Evolutionary conservation across 1,284 basidiomycete species (phyloP).

Genomic region (Trametes pubescens): DNA sequence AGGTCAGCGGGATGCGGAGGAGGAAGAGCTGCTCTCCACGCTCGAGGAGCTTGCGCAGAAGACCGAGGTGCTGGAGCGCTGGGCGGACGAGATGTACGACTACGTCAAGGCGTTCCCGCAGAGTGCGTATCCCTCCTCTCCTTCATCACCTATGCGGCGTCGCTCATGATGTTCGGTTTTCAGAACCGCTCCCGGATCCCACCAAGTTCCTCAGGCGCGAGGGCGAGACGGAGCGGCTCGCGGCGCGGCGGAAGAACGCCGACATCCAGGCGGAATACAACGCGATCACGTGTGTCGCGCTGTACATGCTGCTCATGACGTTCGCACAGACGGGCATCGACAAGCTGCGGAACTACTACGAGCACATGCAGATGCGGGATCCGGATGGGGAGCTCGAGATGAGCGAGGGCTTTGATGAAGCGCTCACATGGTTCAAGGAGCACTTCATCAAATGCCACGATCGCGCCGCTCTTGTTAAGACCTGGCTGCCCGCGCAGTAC

Average conservation of each 20-base stretch:
- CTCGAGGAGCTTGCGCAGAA: conserved; percentile 95
- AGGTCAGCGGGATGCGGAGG: conserved; percentile 72
- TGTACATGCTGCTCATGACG: conserved; percentile 93
- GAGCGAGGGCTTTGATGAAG: conserved; percentile 81
- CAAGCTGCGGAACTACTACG: conserved; percentile 71
- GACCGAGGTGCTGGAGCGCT: conserved; percentile 91
- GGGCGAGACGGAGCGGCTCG: conserved; percentile 76
- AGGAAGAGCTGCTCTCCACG: conserved; percentile 77
- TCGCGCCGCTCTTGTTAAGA: conserved; percentile 78
- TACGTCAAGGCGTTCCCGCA: conserved; percentile 80
- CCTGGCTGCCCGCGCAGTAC: conserved; percentile 80
- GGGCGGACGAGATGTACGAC: conserved; percentile 93
- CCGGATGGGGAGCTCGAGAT: conserved; percentile 75
- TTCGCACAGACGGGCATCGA: conserved; percentile 94
- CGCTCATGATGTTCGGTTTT: background rate
- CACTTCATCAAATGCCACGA: conserved; percentile 83
- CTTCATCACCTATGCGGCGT: background rate
- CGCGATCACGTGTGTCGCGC: conserved; percentile 84
- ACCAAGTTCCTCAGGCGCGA: conserved; percentile 72
- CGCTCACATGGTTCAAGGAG: conserved; percentile 78
- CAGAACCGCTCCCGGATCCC: conserved; percentile 80
- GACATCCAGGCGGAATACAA: conserved; percentile 82
- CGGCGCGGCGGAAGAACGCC: conserved; percentile 68
- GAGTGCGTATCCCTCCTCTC: conserved; percentile 57
- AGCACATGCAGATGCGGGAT: conserved; percentile 80